A percentile compares a stretch with the other conserved stretches of the same genome.
These are phyloP conservation scores for Mimosa pudica DNA, from an alignment of 306 rosid genomes.

Conservation along the genomic window DNA sequence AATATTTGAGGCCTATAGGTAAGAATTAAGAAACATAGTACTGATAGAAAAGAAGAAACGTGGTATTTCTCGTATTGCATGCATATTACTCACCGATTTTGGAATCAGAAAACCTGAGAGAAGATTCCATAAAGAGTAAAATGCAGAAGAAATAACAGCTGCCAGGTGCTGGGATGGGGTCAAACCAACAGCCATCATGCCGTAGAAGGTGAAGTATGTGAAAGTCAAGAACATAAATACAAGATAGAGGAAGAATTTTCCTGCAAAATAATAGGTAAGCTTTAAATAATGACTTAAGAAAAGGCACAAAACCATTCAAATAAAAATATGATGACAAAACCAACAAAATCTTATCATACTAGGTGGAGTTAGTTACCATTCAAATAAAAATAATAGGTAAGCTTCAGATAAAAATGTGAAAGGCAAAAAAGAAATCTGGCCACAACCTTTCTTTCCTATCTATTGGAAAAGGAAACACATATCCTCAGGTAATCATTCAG, in stretches of 20 bases:
- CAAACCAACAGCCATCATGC: constrained; percentile 94
- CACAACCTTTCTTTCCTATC: no score
- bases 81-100: constrained; percentile 62
- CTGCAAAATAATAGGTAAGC: constrained; percentile 48
- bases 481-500: no score
- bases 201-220: constrained; percentile 93
- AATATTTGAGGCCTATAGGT: no score
- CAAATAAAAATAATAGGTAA: no score
- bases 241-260: constrained; percentile 70
- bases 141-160: constrained; percentile 90
- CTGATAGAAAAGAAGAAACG: no score
- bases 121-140: constrained; percentile 94
- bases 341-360: no score
- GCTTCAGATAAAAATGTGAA: no score
- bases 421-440: no score
- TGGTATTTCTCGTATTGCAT: not conserved
- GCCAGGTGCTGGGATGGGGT: constrained; percentile 80
- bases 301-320: not conserved
- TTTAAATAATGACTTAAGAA: not conserved
- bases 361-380: not conserved
- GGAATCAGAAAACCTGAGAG: constrained; percentile 94
- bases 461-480: no score
- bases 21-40: no score
- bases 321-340: no score
- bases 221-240: constrained; percentile 92